Evolutionary conservation across 2,329 filamentous ascomycete genomes (phyloP).

Genomic region (Fusarium zealandicum): DNA sequence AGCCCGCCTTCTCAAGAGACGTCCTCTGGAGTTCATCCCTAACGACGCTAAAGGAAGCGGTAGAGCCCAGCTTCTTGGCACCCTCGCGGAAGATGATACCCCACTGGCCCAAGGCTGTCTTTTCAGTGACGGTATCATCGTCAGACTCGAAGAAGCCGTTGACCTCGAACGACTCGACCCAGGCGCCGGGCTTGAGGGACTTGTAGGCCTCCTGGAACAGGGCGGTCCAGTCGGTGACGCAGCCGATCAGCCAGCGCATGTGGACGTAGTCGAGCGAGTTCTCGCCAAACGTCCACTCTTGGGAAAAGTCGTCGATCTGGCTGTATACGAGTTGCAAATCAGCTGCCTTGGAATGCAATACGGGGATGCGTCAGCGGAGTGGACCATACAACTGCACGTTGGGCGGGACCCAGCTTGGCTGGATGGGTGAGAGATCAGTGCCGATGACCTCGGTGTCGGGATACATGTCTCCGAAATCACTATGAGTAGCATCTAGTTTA

Average conservation of each 20-base stretch:
- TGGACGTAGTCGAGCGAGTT: conserved; percentile 1
- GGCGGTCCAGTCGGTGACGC: neutral
- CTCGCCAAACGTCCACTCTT: neutral
- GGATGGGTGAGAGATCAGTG: neutral
- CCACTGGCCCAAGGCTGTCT: conserved; percentile 44
- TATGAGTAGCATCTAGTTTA: neutral
- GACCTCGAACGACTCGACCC: neutral
- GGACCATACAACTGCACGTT: conserved; percentile 21
- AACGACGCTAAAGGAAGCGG: conserved; percentile 41
- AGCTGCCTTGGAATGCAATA: too few relatives aligned
- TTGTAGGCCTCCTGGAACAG: neutral
- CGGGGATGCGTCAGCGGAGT: too few relatives aligned
- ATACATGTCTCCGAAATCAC: neutral
- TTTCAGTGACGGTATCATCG: neutral
- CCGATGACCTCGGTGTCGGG: neutral
- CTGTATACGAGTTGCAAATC: neutral
- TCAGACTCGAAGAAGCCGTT: neutral
- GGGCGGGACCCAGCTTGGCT: neutral
- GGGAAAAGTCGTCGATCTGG: neutral
- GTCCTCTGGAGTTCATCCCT: conserved; percentile 43
- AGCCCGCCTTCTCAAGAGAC: conserved; percentile 43
- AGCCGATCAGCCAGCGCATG: neutral
- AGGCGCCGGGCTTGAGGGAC: conserved; percentile 5
- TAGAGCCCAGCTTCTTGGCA: conserved; percentile 42
- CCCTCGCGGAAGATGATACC: conserved; percentile 46